These are phyloP conservation scores for Naematelia encephala DNA, from an alignment of 768 basidiomycete species.

Conservation along the genomic window DNA sequence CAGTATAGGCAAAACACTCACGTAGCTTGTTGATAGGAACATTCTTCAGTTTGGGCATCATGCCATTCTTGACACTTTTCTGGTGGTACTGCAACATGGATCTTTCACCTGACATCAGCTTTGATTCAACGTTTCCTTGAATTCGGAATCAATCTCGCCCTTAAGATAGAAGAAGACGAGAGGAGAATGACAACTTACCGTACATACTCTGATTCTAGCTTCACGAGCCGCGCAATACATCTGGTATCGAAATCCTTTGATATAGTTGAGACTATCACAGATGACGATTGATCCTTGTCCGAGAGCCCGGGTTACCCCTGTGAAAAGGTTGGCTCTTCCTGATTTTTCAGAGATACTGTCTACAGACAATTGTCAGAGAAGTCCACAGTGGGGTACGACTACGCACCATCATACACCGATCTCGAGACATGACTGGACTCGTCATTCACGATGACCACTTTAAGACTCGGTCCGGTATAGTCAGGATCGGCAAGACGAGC, in stretches of 20 bases:
- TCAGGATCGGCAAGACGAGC: slow-evolving; percentile 55
- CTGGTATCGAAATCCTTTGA: slow-evolving; percentile 98
- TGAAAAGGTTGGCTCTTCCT: slow-evolving; percentile 76
- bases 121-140: slow-evolving; percentile 3
- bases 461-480: slow-evolving; percentile 59
- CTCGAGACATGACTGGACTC: slow-evolving; percentile 64
- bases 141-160: background rate
- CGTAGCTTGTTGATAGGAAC: slow-evolving; percentile 68
- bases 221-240: slow-evolving; percentile 95
- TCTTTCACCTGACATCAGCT: slow-evolving; percentile 27
- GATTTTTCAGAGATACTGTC: slow-evolving; percentile 82
- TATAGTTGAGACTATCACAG: slow-evolving; percentile 89
- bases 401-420: slow-evolving; percentile 69
- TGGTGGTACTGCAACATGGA: slow-evolving; percentile 56
- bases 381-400: no score
- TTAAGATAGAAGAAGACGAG: slow-evolving; percentile 11
- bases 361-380: slow-evolving; percentile 50
- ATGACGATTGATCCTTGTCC: slow-evolving; percentile 73
- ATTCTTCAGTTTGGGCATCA: slow-evolving; percentile 50
- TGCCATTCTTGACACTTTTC: slow-evolving; percentile 80
- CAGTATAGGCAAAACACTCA: slow-evolving; percentile 52
- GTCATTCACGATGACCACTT: slow-evolving; percentile 65
- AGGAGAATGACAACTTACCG: slow-evolving; percentile 57
- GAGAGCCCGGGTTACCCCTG: slow-evolving; percentile 73
- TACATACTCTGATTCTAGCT: slow-evolving; percentile 75